phyloP scores from a whole-genome alignment of 345 rosid genomes.

The Microcos paniculata region DNA sequence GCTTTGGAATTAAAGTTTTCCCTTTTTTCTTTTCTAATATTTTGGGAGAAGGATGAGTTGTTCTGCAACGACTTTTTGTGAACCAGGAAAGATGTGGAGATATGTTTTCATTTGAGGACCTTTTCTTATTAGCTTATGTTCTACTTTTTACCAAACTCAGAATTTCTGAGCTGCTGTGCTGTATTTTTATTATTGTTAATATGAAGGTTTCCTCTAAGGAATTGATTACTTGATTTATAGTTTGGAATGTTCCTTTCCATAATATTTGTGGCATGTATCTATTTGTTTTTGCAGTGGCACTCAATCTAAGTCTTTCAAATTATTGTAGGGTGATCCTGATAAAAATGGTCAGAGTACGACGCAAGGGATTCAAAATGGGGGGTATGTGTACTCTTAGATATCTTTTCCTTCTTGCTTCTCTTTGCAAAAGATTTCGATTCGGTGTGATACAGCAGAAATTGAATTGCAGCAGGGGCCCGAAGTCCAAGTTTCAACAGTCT shows the following conservation, averaged over 20 bases:
- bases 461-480: conserved; percentile 1
- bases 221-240: neutral
- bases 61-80: neutral
- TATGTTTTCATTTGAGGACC: neutral
- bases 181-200: neutral
- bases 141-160: neutral
- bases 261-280: neutral
- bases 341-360: conserved; percentile 1
- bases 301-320: neutral
- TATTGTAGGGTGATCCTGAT: neutral
- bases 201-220: neutral
- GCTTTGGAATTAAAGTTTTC: neutral
- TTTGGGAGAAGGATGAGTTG: neutral
- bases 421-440: neutral
- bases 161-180: neutral
- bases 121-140: conserved; percentile 4
- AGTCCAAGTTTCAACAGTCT: conserved; percentile 9
- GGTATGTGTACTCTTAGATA: conserved; percentile 1
- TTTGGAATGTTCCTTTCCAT: neutral
- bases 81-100: neutral
- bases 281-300: neutral
- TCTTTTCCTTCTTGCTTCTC: neutral
- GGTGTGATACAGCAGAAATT: conserved; percentile 3
- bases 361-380: conserved; percentile 9
- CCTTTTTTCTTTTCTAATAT: neutral